These are phyloP conservation scores for Kodamaea sagamina DNA, from an alignment of 805 yeast species.

Conservation along the genomic window DNA sequence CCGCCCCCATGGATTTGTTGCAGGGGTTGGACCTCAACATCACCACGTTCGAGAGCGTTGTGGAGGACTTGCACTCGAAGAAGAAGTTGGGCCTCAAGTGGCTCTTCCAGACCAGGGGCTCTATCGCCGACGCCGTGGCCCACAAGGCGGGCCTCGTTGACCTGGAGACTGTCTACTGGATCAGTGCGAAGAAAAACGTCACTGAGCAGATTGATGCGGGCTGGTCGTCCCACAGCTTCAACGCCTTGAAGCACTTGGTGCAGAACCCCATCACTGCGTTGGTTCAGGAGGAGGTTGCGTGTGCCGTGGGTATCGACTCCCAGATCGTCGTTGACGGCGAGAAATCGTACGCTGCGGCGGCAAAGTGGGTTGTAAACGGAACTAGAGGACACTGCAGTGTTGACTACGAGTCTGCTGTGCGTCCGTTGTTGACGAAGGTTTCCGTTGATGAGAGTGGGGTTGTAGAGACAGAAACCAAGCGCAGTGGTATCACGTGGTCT, in stretches of 20 bases:
- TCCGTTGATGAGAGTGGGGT: background rate
- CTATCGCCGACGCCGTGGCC: slow-evolving; percentile 6
- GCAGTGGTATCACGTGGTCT: slow-evolving; percentile 1
- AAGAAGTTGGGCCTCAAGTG: slow-evolving; percentile 5
- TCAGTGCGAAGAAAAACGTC: background rate
- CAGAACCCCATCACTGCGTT: slow-evolving; percentile 7
- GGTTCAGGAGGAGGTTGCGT: slow-evolving; percentile 8
- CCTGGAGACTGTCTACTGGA: slow-evolving; percentile 8
- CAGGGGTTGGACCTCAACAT: slow-evolving; percentile 2
- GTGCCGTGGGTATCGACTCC: slow-evolving; percentile 9
- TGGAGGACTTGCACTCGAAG: slow-evolving; percentile 3
- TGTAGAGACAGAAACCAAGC: background rate
- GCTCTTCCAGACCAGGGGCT: slow-evolving; percentile 1
- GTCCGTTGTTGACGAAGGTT: slow-evolving; percentile 1
- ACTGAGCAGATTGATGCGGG: background rate
- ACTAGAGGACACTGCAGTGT: slow-evolving; percentile 10
- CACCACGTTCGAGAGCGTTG: background rate
- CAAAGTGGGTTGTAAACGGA: slow-evolving; percentile 8
- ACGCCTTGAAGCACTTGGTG: slow-evolving; percentile 2
- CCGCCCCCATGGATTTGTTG: slow-evolving; percentile 7
- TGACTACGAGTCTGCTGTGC: slow-evolving; percentile 8
- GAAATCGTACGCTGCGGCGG: background rate
- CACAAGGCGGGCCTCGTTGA: slow-evolving; percentile 8
- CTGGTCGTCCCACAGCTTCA: background rate
- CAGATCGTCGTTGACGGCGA: slow-evolving; percentile 5